These are phyloP conservation scores for Centella asiatica DNA, from an alignment of 129 eudicot genomes.

Conservation along the genomic window DNA sequence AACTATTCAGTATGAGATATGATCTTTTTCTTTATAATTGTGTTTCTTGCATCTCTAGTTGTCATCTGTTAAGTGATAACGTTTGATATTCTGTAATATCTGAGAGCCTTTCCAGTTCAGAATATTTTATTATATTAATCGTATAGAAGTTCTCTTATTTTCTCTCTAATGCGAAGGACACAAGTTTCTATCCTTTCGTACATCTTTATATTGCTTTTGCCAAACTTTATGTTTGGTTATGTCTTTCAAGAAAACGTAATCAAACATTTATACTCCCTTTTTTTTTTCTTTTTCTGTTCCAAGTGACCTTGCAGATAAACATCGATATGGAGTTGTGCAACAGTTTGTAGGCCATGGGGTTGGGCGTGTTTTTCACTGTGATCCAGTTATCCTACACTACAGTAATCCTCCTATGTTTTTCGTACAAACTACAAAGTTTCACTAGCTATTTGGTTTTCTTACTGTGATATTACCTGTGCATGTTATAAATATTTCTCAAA, in stretches of 20 bases:
- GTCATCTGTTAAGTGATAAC: neutral
- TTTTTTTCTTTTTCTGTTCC: neutral
- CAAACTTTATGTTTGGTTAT: no score
- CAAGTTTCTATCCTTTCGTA: no score
- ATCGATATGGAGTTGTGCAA: slow-evolving; percentile 74
- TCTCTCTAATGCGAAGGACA: no score
- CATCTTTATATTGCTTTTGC: no score
- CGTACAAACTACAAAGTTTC: neutral
- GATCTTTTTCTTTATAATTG: neutral
- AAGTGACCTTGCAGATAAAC: slow-evolving; percentile 77
- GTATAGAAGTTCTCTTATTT: no score
- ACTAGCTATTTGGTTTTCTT: no score
- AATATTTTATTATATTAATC: no score
- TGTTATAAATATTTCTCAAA: neutral
- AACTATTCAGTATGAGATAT: slow-evolving; percentile 59
- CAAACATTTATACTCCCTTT: slow-evolving; percentile 6
- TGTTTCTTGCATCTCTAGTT: neutral
- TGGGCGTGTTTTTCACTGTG: slow-evolving; percentile 76
- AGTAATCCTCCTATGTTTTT: slow-evolving; percentile 34
- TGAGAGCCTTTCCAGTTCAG: neutral
- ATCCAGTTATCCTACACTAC: slow-evolving; percentile 79
- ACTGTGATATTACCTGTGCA: no score
- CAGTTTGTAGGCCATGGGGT: slow-evolving; percentile 92
- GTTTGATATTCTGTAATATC: neutral
- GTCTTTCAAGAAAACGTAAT: neutral